Base-by-base conservation (phyloP, 1,284 basidiomycete species). In the Irpex sp. region DNA sequence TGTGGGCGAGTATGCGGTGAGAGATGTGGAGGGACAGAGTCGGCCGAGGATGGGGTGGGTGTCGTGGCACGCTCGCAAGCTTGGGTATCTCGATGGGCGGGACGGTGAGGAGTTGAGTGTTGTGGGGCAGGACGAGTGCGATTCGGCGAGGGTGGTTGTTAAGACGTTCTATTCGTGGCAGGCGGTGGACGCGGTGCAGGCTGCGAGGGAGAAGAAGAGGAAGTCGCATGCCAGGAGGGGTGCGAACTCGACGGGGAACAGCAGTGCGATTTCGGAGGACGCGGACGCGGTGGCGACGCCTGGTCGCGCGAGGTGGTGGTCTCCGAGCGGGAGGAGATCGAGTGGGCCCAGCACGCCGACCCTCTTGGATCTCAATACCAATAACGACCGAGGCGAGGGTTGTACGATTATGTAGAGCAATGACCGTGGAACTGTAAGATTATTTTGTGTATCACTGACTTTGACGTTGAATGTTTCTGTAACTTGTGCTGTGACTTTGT, bases 111-210 rank as follows among this genome's bases (percentile, higher is more conserved):
- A 82, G 36, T 64, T 71, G 7, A 63, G 39, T 46, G 31, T 82
- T 68, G 74, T 86, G 13, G 88, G 87, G 46, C 85, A 90, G 73
- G 89, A 92, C 72, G 92, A 93, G 72, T 90, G 90, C 71, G 88
- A 91, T 65, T 80, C 83, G 68, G 74, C 70, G 65, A 78, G 87
- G n/a, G 87, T 95, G 7, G 86, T 90, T 57, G 70, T 95, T 65
- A 94, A 94, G 83, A 88, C 89, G 36, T 95, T 94, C 71, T 91
- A 91, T 76, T 87, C 88, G 59, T 95, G 93, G 93, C 89, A 91
- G 78, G 87, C 83, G 13, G 92, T 94, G 26, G 91, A 91, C 71
- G 83, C 84, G 1, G 88, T 92, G 61, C 80, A 81, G 61, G 78
- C 81, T 37, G 82, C 81, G 61, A 78, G 88, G 69, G 87, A 88